Conservation (phyloP, 345 rosid species). For the Odontarrhena argentea region DNA sequence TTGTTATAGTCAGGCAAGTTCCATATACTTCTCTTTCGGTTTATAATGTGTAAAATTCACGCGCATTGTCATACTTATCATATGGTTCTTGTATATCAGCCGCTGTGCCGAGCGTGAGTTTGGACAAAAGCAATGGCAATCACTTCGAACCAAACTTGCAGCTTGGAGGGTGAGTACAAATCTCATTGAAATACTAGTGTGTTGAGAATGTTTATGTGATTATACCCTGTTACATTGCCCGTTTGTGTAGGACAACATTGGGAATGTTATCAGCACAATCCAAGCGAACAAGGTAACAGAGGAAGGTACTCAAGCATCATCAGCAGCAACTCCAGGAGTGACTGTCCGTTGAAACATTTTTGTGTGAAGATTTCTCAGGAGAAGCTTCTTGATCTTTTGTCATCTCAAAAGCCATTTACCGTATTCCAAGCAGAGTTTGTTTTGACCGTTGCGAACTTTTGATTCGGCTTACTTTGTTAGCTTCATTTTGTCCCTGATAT, state of each 20-base stretch:
- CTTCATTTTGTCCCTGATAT: not conserved
- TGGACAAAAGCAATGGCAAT: conserved; percentile 72
- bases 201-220: not conserved
- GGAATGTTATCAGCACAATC: conserved; percentile 63
- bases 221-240: not conserved
- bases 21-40: not conserved
- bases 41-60: not conserved
- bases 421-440: conserved; percentile 11
- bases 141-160: conserved; percentile 65
- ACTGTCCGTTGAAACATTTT: conserved; percentile 47
- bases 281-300: conserved; percentile 76
- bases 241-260: conserved; percentile 58
- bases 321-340: conserved; percentile 51
- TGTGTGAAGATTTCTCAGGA: not conserved
- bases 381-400: not conserved
- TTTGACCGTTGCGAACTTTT: conserved; percentile 14
- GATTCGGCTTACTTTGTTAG: conserved; percentile 13
- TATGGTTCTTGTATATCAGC: conserved; percentile 44
- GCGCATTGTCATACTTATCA: conserved; percentile 1
- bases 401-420: not conserved
- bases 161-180: conserved; percentile 64
- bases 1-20: conserved; percentile 69
- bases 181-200: not conserved
- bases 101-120: conserved; percentile 67
- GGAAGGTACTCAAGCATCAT: conserved; percentile 55